Conservation (phyloP, 2,329 filamentous ascomycete genomes). For the Diaporthe nobilis region DNA sequence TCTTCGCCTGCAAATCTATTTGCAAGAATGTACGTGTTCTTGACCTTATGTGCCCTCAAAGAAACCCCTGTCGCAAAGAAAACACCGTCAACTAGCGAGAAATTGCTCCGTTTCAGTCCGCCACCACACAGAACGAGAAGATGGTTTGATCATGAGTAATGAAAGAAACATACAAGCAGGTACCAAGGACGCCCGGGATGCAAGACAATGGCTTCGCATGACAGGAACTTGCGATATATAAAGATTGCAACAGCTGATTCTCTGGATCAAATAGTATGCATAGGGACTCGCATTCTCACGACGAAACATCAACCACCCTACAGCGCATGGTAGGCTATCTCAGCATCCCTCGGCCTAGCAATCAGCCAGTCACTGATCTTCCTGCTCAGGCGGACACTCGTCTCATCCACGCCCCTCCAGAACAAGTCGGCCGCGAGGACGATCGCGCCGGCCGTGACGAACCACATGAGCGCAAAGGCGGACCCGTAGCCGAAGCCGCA, state of each 20-base stretch:
- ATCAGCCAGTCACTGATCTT: slow-evolving; percentile 11
- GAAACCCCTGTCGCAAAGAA: neutral
- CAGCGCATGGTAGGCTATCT: slow-evolving; percentile 1
- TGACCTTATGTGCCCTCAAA: neutral
- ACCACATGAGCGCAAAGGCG: neutral
- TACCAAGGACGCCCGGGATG: too few species aligned
- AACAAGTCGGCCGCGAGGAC: neutral
- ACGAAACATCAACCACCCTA: neutral
- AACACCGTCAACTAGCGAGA: too few species aligned
- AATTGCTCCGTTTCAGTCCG: neutral
- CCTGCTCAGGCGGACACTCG: neutral
- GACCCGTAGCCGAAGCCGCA: neutral
- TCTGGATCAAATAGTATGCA: neutral
- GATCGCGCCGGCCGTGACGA: neutral
- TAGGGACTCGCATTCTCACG: neutral
- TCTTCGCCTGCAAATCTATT: neutral
- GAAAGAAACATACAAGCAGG: neutral
- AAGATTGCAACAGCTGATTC: neutral
- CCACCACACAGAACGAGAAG: neutral
- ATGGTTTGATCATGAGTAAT: neutral
- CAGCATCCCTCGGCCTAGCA: slow-evolving; percentile 1
- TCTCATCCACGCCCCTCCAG: slow-evolving; percentile 14
- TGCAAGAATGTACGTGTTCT: neutral
- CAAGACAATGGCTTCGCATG: neutral
- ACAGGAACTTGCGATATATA: neutral